Percentiles rank a stretch among this genome's conserved stretches.
phyloP scores from a whole-genome alignment of 768 basidiomycete genomes.

The Psilocybe cyanescens region DNA sequence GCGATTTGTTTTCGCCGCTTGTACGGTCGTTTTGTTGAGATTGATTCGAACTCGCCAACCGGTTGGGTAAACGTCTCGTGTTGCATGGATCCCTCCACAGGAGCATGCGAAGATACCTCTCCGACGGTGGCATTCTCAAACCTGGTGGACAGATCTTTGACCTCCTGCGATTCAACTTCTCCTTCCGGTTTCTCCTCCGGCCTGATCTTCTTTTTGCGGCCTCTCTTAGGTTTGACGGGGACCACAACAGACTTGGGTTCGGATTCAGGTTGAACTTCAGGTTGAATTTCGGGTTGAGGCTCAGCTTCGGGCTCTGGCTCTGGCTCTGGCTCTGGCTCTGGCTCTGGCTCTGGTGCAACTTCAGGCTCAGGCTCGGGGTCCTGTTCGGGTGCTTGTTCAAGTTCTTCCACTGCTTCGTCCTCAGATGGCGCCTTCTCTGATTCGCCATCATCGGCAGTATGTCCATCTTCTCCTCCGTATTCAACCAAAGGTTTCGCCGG shows the following conservation, averaged over 20 bases:
- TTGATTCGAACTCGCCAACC: not conserved
- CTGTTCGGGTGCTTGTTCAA: not conserved
- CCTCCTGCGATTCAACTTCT: constrained; percentile 1
- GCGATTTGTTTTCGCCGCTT: constrained; percentile 8
- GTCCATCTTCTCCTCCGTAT: not conserved
- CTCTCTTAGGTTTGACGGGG: not conserved
- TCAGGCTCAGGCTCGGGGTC: not conserved
- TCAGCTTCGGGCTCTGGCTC: not conserved
- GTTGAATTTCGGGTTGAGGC: not conserved
- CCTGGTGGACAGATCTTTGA: constrained; percentile 14
- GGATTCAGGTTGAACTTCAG: not conserved
- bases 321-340: not conserved
- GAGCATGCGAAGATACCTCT: not conserved
- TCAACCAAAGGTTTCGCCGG: not conserved
- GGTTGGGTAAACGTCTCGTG: not conserved
- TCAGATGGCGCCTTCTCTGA: constrained; percentile 19
- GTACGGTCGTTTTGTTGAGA: constrained; percentile 9
- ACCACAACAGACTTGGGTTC: not conserved
- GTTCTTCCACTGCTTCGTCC: constrained; percentile 8
- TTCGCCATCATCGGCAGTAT: constrained; percentile 21
- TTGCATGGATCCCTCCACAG: not conserved
- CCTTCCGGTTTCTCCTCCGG: not conserved
- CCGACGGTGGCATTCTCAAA: constrained; percentile 10
- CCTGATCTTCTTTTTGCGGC: constrained; percentile 3
- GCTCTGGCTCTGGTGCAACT: not conserved